Evolutionary conservation across 192 early-diverging fungal genomes (phyloP), one percentile per base, ranked within the genome.

Genomic region (Lunasporangiospora selenospora): DNA sequence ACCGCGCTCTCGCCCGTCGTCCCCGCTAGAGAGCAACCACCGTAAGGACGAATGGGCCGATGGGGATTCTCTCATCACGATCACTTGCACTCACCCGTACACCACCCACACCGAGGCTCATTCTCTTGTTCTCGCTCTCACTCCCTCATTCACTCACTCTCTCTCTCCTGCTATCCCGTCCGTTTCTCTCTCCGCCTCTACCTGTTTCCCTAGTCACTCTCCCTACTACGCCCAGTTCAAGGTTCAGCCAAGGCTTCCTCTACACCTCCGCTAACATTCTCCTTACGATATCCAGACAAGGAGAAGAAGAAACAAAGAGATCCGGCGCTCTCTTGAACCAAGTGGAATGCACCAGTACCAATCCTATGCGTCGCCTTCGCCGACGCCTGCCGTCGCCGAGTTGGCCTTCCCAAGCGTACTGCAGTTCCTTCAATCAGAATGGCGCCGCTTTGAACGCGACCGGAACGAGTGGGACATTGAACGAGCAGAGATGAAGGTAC

Each of bases 391-490:
- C 36, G 39, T 62, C 5, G 53, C 62, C 33, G 82, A 81, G 52
- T 90, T 90, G 48, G 81, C 79, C 16, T 79, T 90, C 44, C 89
- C 89, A 16, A 88, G 86, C 31, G 90, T 95, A 39, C 71, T 95
- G 3, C 91, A 92, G 62, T 95, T 83, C 55, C 78, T 95, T 7
- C 93, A 95, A 60, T 71, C 81, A 12, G 90, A 94, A 82, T 93
- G 92, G 91, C 71, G 93, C 37, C 76, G 83, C 19, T 92, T 85
- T 62, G 93, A 95, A 62, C 80, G 89, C 44, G 93, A 95, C 55
- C 77, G 90, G 16, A 93, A 91, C 60, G 92, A 94, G 58, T 94
- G 93, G 91, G 87, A 88, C 21, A 88, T 94, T 58, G 92, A 93
- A 61, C 79, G 81, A 58, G 79, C 88, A 21, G 91, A 91, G 63